These are phyloP conservation scores for Citrus mangshanensis DNA, from an alignment of 345 rosid genomes.

Conservation along the genomic window DNA sequence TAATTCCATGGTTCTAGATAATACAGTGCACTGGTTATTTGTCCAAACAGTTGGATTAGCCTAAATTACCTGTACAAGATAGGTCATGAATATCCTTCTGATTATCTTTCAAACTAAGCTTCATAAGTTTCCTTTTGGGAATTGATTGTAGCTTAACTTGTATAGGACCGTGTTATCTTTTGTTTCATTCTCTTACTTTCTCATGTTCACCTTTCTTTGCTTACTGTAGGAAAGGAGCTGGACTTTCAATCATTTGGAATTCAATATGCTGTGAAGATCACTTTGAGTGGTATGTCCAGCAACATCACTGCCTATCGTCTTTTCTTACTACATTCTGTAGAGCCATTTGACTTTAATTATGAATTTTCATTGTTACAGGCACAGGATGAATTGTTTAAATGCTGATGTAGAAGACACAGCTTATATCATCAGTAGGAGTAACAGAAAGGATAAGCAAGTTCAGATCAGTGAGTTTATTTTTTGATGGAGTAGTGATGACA, in stretches of 20 bases:
- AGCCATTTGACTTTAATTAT: background rate
- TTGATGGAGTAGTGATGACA: slow-evolving; percentile 19
- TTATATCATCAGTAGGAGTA: slow-evolving; percentile 28
- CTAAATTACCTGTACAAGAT: background rate
- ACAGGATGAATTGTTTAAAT: slow-evolving; percentile 57
- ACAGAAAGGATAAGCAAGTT: slow-evolving; percentile 20
- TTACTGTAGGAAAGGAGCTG: slow-evolving; percentile 50
- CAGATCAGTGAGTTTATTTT: slow-evolving; percentile 65
- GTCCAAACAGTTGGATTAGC: background rate
- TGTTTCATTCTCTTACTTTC: background rate
- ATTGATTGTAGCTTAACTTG: background rate
- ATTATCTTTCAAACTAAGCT: background rate
- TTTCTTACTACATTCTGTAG: background rate
- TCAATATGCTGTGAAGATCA: slow-evolving; percentile 77
- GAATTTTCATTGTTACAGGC: slow-evolving; percentile 37
- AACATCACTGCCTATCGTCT: background rate
- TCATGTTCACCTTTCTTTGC: background rate
- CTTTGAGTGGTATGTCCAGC: slow-evolving; percentile 48
- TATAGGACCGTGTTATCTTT: background rate
- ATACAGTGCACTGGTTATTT: background rate
- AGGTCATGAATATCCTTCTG: background rate
- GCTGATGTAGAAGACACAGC: slow-evolving; percentile 49
- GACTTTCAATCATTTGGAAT: slow-evolving; percentile 51
- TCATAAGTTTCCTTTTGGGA: background rate
- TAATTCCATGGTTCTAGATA: background rate